Conservation (phyloP, 2,329 filamentous ascomycete species). For the Cladosporium colombiae region DNA sequence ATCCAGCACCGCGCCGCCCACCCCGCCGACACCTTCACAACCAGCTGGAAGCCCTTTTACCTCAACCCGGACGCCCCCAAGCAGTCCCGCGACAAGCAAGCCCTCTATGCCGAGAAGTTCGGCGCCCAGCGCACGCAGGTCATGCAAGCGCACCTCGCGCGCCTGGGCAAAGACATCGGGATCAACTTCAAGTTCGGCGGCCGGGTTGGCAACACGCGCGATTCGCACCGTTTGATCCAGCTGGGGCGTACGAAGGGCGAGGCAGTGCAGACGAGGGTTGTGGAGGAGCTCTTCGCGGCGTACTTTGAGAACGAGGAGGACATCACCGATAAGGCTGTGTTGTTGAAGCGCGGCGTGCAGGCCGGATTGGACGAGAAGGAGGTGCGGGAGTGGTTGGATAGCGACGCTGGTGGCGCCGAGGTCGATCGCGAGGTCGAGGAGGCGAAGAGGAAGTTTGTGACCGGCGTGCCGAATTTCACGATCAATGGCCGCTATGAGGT, state of each 20-base stretch:
- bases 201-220: conserved; percentile 72
- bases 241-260: conserved; percentile 60
- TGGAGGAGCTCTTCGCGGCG: conserved; percentile 63
- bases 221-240: conserved; percentile 76
- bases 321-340: conserved; percentile 44
- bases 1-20: conserved; percentile 57
- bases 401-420: conserved; percentile 46
- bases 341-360: conserved; percentile 44
- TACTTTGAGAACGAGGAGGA: conserved; percentile 53
- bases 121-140: conserved; percentile 60
- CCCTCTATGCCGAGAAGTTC: conserved; percentile 64
- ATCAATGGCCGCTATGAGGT: conserved; percentile 69
- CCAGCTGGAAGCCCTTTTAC: conserved; percentile 78
- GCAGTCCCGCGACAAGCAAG: conserved; percentile 51
- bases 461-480: conserved; percentile 73
- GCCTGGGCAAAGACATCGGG: conserved; percentile 64
- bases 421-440: conserved; percentile 50
- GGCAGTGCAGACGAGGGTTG: conserved; percentile 60
- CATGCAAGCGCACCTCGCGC: conserved; percentile 59
- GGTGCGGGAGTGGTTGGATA: conserved; percentile 46
- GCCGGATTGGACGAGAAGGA: conserved; percentile 48
- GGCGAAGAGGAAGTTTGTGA: conserved; percentile 54
- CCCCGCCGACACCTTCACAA: conserved; percentile 67
- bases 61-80: conserved; percentile 67
- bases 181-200: conserved; percentile 74